These are phyloP conservation scores for Corniculantispora saksenae DNA, from an alignment of 2,329 filamentous ascomycete genomes.

Conservation along the genomic window DNA sequence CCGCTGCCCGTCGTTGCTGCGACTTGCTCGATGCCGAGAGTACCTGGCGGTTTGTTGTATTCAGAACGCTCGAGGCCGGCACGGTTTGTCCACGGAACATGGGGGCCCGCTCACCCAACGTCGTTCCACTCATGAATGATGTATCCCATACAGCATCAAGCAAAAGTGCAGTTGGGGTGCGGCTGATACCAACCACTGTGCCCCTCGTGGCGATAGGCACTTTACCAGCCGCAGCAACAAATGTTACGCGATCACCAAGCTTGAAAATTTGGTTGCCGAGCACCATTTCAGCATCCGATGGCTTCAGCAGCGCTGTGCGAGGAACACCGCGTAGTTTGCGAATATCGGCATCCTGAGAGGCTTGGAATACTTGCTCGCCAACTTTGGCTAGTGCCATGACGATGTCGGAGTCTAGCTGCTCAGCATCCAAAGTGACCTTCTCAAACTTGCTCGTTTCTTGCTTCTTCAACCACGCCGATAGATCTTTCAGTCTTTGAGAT, in stretches of 20 bases:
- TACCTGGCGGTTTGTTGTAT: conserved; percentile 80
- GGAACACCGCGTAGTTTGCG: conserved; percentile 81
- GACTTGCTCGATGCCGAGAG: conserved; percentile 61
- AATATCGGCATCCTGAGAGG: conserved; percentile 54
- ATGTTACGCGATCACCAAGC: conserved; percentile 89
- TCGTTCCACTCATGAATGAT: conserved; percentile 96
- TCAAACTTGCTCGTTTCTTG: conserved; percentile 91
- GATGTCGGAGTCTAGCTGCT: conserved; percentile 90
- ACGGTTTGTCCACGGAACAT: conserved; percentile 95
- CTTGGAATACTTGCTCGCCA: conserved; percentile 63
- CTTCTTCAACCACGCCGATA: conserved; percentile 88
- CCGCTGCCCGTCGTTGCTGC: conserved; percentile 52
- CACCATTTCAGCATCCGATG: conserved; percentile 92
- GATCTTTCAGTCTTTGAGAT: conserved; percentile 84
- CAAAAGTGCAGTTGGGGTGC: conserved; percentile 77
- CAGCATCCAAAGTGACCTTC: conserved; percentile 91
- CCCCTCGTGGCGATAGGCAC: conserved; percentile 90
- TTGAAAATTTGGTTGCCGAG: conserved; percentile 80
- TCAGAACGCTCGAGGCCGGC: conserved; percentile 82
- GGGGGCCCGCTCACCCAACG: conserved; percentile 83
- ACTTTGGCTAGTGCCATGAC: conserved; percentile 78
- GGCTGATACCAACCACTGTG: conserved; percentile 92
- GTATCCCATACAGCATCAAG: conserved; percentile 92
- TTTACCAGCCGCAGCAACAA: conserved; percentile 88
- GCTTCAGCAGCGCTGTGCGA: conserved; percentile 83